A percentile compares a stretch with the other conserved stretches of the same genome.
Evolutionary conservation across 169 alveolate genomes (phyloP).

Genomic region (Theileria sp.): DNA sequence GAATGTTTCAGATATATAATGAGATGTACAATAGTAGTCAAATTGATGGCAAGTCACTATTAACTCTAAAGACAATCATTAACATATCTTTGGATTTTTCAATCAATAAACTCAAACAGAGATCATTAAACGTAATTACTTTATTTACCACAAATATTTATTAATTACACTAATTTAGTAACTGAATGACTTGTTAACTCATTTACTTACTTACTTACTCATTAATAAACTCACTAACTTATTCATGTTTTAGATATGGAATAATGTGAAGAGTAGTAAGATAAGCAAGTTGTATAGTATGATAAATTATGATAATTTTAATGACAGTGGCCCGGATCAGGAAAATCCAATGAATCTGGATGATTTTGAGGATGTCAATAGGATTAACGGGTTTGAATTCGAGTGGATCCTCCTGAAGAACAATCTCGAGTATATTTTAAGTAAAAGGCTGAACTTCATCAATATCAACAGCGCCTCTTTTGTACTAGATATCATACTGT

Average conservation of each 20-base stretch:
- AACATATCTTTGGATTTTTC: conserved; percentile 80
- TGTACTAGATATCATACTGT: conserved; percentile 70
- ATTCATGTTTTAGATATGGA: background rate
- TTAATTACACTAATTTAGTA: background rate
- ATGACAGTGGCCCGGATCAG: background rate
- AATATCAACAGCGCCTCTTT: conserved; percentile 35
- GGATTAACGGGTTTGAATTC: conserved; percentile 62
- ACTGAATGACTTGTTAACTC: too few relatives aligned
- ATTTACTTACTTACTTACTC: too few relatives aligned
- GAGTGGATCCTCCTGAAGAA: conserved; percentile 62
- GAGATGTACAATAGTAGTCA: conserved; percentile 72
- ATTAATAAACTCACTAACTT: background rate
- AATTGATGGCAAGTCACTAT: conserved; percentile 79
- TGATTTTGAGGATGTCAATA: conserved; percentile 18
- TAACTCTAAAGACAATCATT: conserved; percentile 69
- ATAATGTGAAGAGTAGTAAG: background rate
- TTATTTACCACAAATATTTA: conserved; percentile 29
- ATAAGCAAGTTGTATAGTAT: background rate
- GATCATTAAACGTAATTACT: conserved; percentile 77
- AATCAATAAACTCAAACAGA: conserved; percentile 73
- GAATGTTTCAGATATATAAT: conserved; percentile 56
- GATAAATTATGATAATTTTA: background rate
- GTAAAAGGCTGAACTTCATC: conserved; percentile 27
- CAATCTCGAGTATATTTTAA: conserved; percentile 27
- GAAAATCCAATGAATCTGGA: background rate